Conservation (phyloP, 768 basidiomycete species). For the Rhizopogon roseolus region DNA sequence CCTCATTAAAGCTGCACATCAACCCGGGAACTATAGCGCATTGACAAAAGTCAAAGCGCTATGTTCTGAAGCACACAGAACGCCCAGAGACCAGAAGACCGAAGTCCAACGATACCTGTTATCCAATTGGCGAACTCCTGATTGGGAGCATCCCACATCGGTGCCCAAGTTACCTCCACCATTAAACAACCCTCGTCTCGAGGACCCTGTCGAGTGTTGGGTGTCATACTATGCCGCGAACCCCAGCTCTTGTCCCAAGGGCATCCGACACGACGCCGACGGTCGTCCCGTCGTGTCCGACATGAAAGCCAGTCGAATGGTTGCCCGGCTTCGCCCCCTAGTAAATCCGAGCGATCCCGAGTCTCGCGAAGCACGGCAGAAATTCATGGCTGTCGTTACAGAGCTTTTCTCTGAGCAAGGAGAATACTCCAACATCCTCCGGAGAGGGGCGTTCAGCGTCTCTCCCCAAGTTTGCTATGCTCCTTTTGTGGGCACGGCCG, state of each 20-base stretch:
- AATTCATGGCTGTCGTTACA: constrained; percentile 35
- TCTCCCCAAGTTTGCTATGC: constrained; percentile 26
- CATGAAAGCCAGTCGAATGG: constrained; percentile 42
- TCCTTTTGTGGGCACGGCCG: constrained; percentile 26
- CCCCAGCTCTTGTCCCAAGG: constrained; percentile 42
- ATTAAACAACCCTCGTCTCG: constrained; percentile 39
- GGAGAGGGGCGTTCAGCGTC: constrained; percentile 29
- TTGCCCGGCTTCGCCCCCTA: constrained; percentile 42
- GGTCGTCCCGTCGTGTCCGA: constrained; percentile 36
- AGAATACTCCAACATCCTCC: constrained; percentile 33
- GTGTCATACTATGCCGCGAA: constrained; percentile 40
- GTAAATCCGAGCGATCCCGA: constrained; percentile 28
- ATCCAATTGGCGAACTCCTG: constrained; percentile 41
- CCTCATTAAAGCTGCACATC: constrained; percentile 38
- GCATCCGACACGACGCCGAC: constrained; percentile 36
- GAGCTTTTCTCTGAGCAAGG: constrained; percentile 38
- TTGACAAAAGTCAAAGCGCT: constrained; percentile 39
- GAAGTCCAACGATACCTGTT: constrained; percentile 39
- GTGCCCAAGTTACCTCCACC: constrained; percentile 13
- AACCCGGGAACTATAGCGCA: constrained; percentile 36
- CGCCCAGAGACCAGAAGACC: constrained; percentile 39
- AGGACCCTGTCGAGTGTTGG: constrained; percentile 44
- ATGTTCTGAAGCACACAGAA: constrained; percentile 40
- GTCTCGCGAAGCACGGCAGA: constrained; percentile 30
- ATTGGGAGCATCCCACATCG: constrained; percentile 22